These are phyloP conservation scores for Ramaria sp. DNA, from an alignment of 768 basidiomycete species.

Conservation along the genomic window DNA sequence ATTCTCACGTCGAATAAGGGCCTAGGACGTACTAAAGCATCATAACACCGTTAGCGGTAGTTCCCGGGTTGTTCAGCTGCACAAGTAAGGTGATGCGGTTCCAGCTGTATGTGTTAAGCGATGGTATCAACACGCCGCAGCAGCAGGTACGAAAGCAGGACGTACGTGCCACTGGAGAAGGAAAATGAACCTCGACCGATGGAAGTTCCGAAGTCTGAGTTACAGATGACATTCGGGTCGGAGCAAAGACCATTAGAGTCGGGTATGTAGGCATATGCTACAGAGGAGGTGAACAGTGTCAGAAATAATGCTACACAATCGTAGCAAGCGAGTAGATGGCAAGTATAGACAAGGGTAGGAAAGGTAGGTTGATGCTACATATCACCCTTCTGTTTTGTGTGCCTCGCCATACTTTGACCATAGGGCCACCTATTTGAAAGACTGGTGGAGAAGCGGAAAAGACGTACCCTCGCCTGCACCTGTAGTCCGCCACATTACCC, in stretches of 20 bases:
- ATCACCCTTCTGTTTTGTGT: too few relatives aligned
- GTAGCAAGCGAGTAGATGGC: neutral
- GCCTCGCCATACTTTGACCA: neutral
- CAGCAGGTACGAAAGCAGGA: neutral
- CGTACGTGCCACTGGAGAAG: conserved; percentile 47
- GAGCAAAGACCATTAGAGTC: conserved; percentile 48
- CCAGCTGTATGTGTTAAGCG: conserved; percentile 35
- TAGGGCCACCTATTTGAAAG: conserved; percentile 9
- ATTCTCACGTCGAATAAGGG: neutral
- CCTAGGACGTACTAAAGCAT: conserved; percentile 45
- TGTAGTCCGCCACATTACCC: conserved; percentile 64
- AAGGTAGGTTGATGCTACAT: too few relatives aligned
- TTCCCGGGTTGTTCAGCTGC: conserved; percentile 60
- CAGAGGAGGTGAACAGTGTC: neutral
- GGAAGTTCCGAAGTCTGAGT: conserved; percentile 58
- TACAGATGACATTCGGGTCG: conserved; percentile 44
- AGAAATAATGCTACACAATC: neutral
- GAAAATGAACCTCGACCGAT: conserved; percentile 62
- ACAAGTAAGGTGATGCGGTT: conserved; percentile 62
- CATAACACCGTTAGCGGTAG: conserved; percentile 65
- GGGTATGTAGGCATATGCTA: conserved; percentile 78
- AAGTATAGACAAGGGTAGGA: neutral
- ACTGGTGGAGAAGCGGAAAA: neutral
- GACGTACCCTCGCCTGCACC: conserved; percentile 60
- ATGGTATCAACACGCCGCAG: neutral